Evolutionary conservation across 257 asterid species (phyloP), one percentile per base, ranked within the genome.

Genomic region (Penstemon barbatus): DNA sequence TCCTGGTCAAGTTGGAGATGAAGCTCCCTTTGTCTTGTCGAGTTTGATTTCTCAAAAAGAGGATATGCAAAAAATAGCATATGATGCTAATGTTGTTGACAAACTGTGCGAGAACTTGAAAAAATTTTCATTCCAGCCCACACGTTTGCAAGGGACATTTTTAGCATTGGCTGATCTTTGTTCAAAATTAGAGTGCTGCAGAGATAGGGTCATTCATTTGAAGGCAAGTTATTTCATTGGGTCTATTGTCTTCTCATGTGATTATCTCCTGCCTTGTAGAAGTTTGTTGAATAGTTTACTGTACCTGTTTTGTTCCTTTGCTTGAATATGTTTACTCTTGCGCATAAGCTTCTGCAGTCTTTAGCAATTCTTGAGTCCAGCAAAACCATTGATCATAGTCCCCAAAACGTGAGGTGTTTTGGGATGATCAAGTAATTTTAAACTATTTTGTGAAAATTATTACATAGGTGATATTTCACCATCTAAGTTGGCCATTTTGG

Each of bases 1-100:
- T 72, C 82, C 87, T 69, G 97, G 91, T 77, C 97, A 87, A 84
- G 97, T 93, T 70, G 97, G 99, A 78, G 99, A 88, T 46, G 97
- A 90, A 49, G 95, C 95, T 57, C 91, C 96, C 42, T 84, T 87
- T 85, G 92, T 80, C 70, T 69, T 93, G 73, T 86, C 96, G 68
- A 79, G 77, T 83, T 88, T 90, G 79, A 78, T 86, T 63, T 73
- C 78, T 63, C 95, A 81, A 66, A 85, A 87, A 77, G 97, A 88
- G 86, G 97, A 88, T 75, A 70, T 93, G 81, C 98, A 90, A 63
- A 84, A 84, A 68, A 46, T 87, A 58, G 92, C 96, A n/a, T 87
- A 84, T 71, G 90, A 93, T 62, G 84, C 85, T 55, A 76, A 81
- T 74, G 88, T 68, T 63, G 74, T 86, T 33, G 91, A 90, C 48